These are phyloP conservation scores for Dalbergia cochinchinensis DNA, from an alignment of 306 rosid species.

Conservation along the genomic window DNA sequence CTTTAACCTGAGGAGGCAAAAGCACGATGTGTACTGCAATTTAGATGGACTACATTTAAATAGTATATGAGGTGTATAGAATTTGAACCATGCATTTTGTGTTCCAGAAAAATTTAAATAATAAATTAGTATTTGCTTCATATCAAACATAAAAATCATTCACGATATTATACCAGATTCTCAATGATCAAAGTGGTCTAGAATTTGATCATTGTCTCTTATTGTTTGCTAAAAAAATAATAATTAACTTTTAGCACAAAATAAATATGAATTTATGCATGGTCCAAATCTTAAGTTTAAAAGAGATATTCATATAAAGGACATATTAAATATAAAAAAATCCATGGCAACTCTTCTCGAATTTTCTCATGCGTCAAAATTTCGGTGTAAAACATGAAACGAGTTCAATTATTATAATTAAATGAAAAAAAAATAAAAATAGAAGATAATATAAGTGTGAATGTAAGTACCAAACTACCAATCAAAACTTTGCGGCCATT, in stretches of 20 bases:
- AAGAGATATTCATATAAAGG: no score
- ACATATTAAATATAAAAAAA: no score
- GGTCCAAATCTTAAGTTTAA: no score
- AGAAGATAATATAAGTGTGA: not conserved
- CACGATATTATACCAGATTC: no score
- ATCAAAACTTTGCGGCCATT: constrained; percentile 37
- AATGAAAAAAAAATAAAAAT: not conserved
- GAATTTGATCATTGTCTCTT: no score
- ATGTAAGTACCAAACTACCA: not conserved
- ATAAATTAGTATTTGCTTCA: constrained; percentile 2
- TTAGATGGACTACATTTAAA: not conserved
- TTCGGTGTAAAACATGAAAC: no score
- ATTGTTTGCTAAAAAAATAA: no score
- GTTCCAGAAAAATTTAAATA: not conserved
- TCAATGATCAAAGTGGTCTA: no score
- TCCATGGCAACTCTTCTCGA: not conserved
- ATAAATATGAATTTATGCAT: no score
- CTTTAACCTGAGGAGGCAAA: constrained; percentile 6
- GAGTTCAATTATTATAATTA: not conserved
- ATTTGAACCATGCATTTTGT: not conserved
- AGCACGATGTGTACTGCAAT: not conserved
- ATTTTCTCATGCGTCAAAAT: not conserved
- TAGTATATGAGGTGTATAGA: not conserved
- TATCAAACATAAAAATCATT: no score
- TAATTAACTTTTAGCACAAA: no score